Conservation (phyloP, 495 filamentous ascomycete genomes). For the Aspergillus leporis region DNA sequence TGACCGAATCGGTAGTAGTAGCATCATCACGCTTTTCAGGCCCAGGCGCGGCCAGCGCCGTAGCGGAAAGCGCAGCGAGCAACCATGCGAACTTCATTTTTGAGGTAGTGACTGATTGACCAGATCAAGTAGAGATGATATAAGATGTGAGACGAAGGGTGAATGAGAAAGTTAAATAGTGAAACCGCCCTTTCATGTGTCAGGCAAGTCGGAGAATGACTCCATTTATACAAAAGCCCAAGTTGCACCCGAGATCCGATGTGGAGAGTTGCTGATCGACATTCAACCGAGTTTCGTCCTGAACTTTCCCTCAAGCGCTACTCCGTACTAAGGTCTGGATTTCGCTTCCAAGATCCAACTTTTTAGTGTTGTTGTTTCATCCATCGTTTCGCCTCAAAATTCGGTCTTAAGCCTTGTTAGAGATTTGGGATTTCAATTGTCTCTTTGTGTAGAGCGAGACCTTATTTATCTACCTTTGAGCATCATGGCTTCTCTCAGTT, state of each 20-base stretch:
- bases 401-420: too few relatives aligned
- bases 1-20: not conserved
- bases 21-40: not conserved
- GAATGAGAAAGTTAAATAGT: slow-evolving; percentile 1
- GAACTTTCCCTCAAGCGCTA: too few relatives aligned
- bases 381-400: too few relatives aligned
- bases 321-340: too few relatives aligned
- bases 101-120: not conserved
- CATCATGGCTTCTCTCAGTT: not conserved
- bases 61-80: slow-evolving; percentile 1
- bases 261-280: slow-evolving; percentile 7
- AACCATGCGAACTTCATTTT: slow-evolving; percentile 10
- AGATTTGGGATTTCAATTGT: not conserved
- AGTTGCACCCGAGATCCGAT: slow-evolving; percentile 6
- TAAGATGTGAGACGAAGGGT: not conserved
- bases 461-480: not conserved
- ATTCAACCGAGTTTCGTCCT: not conserved
- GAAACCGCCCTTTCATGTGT: not conserved
- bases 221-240: not conserved
- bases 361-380: too few relatives aligned
- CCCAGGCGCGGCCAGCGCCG: slow-evolving; percentile 1
- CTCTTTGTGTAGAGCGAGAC: not conserved
- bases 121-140: not conserved
- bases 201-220: not conserved
- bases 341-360: too few relatives aligned